Base-by-base conservation (phyloP, 768 basidiomycete species). In the Boletus patriciae region DNA sequence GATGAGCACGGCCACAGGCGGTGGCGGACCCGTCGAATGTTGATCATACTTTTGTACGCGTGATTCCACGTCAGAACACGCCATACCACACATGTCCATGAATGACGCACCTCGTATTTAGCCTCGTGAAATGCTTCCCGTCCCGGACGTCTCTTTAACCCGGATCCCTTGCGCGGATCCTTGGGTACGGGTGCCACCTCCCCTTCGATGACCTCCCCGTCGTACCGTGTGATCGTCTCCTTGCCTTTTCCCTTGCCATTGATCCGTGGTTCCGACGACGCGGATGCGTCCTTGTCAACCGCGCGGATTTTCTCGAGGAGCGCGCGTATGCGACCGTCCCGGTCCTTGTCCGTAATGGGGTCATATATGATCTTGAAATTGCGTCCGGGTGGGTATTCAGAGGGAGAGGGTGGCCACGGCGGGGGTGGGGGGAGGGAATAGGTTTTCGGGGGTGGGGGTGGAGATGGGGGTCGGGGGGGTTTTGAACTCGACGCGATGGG, bases 1-100 rank as follows among this genome's bases (percentile, higher is more conserved):
- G 44, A 96, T 73, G 12, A 95, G 80, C 6, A 98, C 83, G 2
- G 85, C 80, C 0, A 82, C 81, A 0, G 92, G 84, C 0, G 92
- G 94, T 13, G 88, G 85, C 0, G 88, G 80, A 0, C 85, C 85
- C 1, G 78, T 77, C 1, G 92, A 90, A 64, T 89, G 76, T 23
- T 74, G 73, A 69, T 95, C 93, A 76, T 88, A 84, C 92, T 96
- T 70, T 42, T 29, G 33, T 43, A 41, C 36, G 53, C 50, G 52
- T 29, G 34, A 50, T 7, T n/a, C 21, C 31, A 38, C 33, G 49
- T 64, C 42, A 37, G 53, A 58, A 52, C 23, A 29, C 38, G 25
- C 27, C 57, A 59, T 25, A 36, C 18, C 25, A 19, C 31, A 46
- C 52, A 34, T 29, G 7, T 23, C 6, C 34, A 25, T 13, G 11